phyloP scores from a whole-genome alignment of 179 eudicot species.

The Heliamphora pulchella region DNA sequence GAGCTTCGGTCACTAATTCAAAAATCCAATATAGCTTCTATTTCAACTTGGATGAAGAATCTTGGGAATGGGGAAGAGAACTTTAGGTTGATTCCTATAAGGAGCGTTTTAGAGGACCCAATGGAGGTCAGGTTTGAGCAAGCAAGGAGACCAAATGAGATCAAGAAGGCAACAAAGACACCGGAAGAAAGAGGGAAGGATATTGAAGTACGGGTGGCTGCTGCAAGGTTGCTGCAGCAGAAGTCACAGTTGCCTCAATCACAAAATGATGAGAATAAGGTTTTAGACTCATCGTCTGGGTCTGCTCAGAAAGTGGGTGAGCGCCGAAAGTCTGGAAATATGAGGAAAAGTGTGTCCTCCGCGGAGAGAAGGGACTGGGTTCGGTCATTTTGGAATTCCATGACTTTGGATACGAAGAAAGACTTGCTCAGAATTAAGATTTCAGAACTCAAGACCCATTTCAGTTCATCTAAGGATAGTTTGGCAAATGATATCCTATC shows the following conservation, averaged over 20 bases:
- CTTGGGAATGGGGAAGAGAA: slow-evolving; percentile 64
- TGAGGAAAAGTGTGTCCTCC: slow-evolving; percentile 39
- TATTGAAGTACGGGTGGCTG: slow-evolving; percentile 94
- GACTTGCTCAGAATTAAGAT: slow-evolving; percentile 51
- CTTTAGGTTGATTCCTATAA: slow-evolving; percentile 56
- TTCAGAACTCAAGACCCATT: slow-evolving; percentile 61
- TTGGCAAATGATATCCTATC: slow-evolving; percentile 43
- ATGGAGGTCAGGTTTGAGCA: slow-evolving; percentile 47
- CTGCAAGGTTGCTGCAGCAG: slow-evolving; percentile 91
- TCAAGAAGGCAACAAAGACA: slow-evolving; percentile 83
- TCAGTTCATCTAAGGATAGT: slow-evolving; percentile 49
- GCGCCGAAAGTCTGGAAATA: slow-evolving; percentile 44
- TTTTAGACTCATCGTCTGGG: slow-evolving; percentile 34
- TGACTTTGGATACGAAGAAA: slow-evolving; percentile 54
- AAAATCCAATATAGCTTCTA: slow-evolving; percentile 68
- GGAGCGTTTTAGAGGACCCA: slow-evolving; percentile 67
- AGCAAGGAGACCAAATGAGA: slow-evolving; percentile 58
- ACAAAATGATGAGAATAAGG: slow-evolving; percentile 25
- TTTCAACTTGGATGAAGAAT: slow-evolving; percentile 42
- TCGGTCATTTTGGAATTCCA: slow-evolving; percentile 62
- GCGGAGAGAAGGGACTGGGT: slow-evolving; percentile 69
- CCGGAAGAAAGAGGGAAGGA: slow-evolving; percentile 84
- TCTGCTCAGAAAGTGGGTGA: slow-evolving; percentile 34
- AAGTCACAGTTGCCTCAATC: slow-evolving; percentile 36
- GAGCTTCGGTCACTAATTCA: slow-evolving; percentile 35